Percentiles rank a stretch among this genome's conserved stretches.
phyloP scores from a whole-genome alignment of 208 protist species.

The Crithidia mellificae region DNA sequence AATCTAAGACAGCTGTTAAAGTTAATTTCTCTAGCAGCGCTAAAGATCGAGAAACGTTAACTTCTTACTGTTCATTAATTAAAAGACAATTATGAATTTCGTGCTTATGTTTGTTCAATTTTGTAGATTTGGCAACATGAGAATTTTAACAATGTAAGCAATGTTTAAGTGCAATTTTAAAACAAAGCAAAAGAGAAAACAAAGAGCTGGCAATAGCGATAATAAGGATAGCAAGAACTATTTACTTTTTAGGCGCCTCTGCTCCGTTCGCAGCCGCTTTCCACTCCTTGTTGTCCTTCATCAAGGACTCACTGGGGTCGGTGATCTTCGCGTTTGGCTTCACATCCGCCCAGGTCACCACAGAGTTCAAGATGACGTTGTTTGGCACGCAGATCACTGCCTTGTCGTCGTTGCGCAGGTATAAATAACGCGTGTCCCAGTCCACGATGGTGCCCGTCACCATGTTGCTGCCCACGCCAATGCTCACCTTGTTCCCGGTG shows the following conservation, averaged over 20 bases:
- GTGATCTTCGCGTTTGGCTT: not conserved
- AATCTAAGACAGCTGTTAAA: too few relatives aligned
- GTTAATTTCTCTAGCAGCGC: too few relatives aligned
- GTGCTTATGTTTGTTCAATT: too few relatives aligned
- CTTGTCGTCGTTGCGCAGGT: slow-evolving; percentile 57
- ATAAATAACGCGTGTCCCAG: slow-evolving; percentile 85
- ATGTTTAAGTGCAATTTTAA: too few relatives aligned
- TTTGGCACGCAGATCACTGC: slow-evolving; percentile 68
- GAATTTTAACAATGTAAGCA: too few relatives aligned
- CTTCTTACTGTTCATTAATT: too few relatives aligned
- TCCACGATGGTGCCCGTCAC: slow-evolving; percentile 59
- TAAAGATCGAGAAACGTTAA: too few relatives aligned
- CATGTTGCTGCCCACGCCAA: slow-evolving; percentile 48
- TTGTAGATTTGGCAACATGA: too few relatives aligned
- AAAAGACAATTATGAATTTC: too few relatives aligned
- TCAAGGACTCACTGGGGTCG: not conserved
- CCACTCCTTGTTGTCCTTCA: slow-evolving; percentile 37
- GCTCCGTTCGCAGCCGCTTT: slow-evolving; percentile 27
- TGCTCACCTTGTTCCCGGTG: slow-evolving; percentile 60
- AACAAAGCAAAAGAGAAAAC: too few relatives aligned
- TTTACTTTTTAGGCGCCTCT: not conserved
- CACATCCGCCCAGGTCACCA: slow-evolving; percentile 55
- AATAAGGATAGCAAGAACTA: too few relatives aligned
- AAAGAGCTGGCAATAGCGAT: too few relatives aligned
- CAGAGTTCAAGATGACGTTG: slow-evolving; percentile 75